phyloP scores from a whole-genome alignment of 208 protist genomes.

The Strigomonas culicis region DNA sequence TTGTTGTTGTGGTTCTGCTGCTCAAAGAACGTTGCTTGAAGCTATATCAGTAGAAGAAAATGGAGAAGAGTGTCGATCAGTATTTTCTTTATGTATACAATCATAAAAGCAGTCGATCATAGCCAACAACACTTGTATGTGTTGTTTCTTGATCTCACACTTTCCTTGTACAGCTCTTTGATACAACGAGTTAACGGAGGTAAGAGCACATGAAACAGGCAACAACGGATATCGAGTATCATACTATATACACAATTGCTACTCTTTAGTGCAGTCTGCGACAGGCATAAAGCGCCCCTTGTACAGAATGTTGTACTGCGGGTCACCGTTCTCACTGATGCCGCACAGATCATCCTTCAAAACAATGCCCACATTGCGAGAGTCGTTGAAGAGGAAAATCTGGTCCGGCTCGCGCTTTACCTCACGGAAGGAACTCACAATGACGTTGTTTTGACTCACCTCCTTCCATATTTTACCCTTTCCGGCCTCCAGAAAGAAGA shows the following conservation, averaged over 20 bases:
- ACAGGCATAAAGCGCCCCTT: conserved; percentile 48
- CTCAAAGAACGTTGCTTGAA: too few species aligned
- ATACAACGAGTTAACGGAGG: too few species aligned
- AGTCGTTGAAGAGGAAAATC: conserved; percentile 41
- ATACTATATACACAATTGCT: not conserved
- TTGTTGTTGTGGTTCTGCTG: not conserved
- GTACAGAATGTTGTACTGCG: conserved; percentile 69
- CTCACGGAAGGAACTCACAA: conserved; percentile 41
- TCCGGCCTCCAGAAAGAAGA: not conserved
- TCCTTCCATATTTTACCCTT: conserved; percentile 38
- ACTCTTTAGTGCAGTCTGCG: conserved; percentile 57
- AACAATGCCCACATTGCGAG: conserved; percentile 41
- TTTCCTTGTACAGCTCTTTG: too few species aligned
- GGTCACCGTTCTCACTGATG: conserved; percentile 35
- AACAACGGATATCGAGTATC: not conserved
- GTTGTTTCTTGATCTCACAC: too few species aligned
- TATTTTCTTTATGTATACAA: too few species aligned
- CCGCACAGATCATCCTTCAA: conserved; percentile 52
- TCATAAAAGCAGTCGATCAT: too few species aligned
- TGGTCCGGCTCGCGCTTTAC: conserved; percentile 23
- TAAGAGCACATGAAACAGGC: not conserved
- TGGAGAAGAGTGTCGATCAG: too few species aligned
- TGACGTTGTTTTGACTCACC: conserved; percentile 28
- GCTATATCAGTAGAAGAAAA: too few species aligned
- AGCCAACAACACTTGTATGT: too few species aligned